Conservation (phyloP, 2,329 filamentous ascomycete species). For the Stagonosporopsis rhizophila region DNA sequence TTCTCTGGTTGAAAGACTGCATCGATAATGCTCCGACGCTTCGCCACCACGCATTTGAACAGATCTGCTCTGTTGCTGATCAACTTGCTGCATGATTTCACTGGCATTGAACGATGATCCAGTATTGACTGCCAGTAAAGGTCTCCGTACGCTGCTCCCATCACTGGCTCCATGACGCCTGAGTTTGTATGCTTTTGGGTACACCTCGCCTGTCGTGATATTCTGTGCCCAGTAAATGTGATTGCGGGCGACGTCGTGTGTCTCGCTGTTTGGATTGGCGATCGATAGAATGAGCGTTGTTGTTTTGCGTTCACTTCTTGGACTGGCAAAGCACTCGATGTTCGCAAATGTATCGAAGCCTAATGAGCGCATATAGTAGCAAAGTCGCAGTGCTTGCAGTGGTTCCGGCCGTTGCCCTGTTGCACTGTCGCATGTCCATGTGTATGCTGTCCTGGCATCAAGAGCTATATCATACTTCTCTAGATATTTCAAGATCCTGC, state of each 20-base stretch:
- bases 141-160: neutral
- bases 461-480: slow-evolving; percentile 23
- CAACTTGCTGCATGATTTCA: neutral
- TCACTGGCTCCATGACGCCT: neutral
- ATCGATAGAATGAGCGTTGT: slow-evolving; percentile 22
- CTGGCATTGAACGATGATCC: neutral
- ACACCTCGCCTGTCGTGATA: slow-evolving; percentile 1
- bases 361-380: slow-evolving; percentile 43
- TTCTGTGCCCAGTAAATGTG: slow-evolving; percentile 33
- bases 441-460: slow-evolving; percentile 15
- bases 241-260: slow-evolving; percentile 2
- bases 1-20: neutral
- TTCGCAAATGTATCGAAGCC: slow-evolving; percentile 32
- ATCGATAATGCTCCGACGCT: neutral
- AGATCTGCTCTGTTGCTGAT: neutral
- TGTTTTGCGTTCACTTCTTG: neutral
- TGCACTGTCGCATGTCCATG: slow-evolving; percentile 25
- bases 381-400: slow-evolving; percentile 32
- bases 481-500: slow-evolving; percentile 23
- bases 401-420: neutral
- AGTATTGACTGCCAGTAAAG: neutral
- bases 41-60: neutral
- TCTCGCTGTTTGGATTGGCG: slow-evolving; percentile 10
- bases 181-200: neutral
- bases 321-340: slow-evolving; percentile 5